Base-by-base conservation (phyloP, 1,139 yeast species). In the Geotrichum bryndzae region DNA sequence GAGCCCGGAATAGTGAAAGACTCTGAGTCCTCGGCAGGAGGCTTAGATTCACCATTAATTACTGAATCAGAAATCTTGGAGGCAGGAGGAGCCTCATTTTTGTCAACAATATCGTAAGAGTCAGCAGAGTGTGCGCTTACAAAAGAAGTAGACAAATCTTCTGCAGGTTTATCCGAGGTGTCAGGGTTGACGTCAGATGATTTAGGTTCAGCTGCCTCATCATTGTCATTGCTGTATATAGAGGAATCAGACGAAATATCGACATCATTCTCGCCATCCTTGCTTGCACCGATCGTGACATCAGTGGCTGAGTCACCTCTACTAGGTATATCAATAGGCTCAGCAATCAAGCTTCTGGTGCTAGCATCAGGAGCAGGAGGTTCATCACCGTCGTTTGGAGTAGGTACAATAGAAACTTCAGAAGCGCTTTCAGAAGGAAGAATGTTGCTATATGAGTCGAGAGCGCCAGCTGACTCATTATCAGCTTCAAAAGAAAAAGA, bases 191-290 rank as follows among this genome's bases (percentile, higher is more conserved):
- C 11, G 7, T 51, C 53, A 51, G 35, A 15, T 13, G 27, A 25
- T 27, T 15, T 29, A 13, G 51, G 29, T 31, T 15, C 56, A 35
- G 22, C 27, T 11, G 7, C 57, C 13, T 54, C 51, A 25, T 41
- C 35, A 25, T 51, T 25, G 7, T 54, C 7, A 27, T 31, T 15
- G 22, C 62, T 35, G 51, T 53, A 61, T 31, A 63, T 8, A 18
- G 63, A 62, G 33, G 61, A 56, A 50, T 66, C 66, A 15, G 65
- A 65, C 56, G 67, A 66, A 56, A 27, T 29, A n/a, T 41, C 27
- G 3, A 11, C 50, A 27, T 13, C 11, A 15, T 41, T 13, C 4
- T 53, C 51, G 11, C 11, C 48, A 13, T 22, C 15, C 13, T 38
- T 51, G 18, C n/a, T 35, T 13, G 41, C 15, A 41, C 48, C 10